A percentile compares a stretch with the other conserved stretches of the same genome.
phyloP scores from a whole-genome alignment of 805 yeast species.

The Cyberlindnera maritima region DNA sequence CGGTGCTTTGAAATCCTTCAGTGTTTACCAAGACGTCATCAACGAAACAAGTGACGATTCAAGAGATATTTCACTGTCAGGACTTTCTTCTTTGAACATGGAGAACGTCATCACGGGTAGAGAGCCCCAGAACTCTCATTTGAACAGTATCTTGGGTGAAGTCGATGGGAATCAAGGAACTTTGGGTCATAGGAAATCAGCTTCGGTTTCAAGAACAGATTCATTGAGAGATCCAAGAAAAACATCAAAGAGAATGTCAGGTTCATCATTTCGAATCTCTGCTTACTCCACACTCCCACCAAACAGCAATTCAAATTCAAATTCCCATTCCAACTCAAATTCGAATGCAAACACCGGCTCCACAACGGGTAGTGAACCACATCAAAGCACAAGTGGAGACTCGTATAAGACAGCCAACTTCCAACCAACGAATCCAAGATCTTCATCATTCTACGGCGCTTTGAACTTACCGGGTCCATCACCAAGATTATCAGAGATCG shows the following conservation, averaged over 20 bases:
- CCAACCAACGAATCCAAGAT: neutral
- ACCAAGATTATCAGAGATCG: conserved; percentile 4
- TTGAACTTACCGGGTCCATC: neutral
- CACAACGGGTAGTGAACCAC: neutral
- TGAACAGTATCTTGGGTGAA: conserved; percentile 16
- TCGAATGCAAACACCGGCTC: neutral
- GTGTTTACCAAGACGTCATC: conserved; percentile 25
- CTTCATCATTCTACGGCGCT: conserved; percentile 2
- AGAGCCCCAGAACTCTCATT: conserved; percentile 5
- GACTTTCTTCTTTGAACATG: conserved; percentile 20
- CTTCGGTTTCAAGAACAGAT: conserved; percentile 8
- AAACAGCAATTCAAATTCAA: too few relatives aligned
- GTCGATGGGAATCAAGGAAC: conserved; percentile 9
- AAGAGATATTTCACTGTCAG: conserved; percentile 20
- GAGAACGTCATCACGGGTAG: conserved; percentile 8
- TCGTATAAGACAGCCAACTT: neutral
- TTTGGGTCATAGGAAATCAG: conserved; percentile 5
- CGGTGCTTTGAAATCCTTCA: conserved; percentile 22
- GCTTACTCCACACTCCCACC: conserved; percentile 5
- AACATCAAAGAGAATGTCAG: conserved; percentile 8
- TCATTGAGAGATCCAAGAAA: conserved; percentile 7
- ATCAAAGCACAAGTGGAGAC: conserved; percentile 1
- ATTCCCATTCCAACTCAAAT: neutral
- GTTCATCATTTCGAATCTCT: conserved; percentile 8
- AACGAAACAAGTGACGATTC: conserved; percentile 24